Conservation (phyloP, 148 eudicot species). For the Amaranthus cruentus region DNA sequence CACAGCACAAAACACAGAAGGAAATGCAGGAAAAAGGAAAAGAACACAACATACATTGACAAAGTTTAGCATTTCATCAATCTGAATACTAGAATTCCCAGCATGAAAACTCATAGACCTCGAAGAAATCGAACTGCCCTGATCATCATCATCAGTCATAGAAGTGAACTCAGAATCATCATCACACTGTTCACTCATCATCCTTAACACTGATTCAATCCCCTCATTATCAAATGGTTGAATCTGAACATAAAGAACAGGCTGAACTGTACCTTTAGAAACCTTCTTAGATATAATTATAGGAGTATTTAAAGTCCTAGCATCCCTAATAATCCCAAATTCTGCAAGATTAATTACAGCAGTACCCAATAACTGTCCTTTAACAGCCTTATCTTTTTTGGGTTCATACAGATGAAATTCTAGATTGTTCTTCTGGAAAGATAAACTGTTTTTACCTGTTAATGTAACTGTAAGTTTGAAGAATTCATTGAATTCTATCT, state of each 20-base stretch:
- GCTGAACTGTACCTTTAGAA: conserved; percentile 40
- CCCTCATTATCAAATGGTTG: conserved; percentile 70
- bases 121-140: conserved; percentile 34
- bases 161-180: conserved; percentile 59
- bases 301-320: conserved; percentile 35
- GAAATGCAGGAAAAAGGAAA: background rate
- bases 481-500: conserved; percentile 59
- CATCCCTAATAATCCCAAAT: conserved; percentile 62
- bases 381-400: conserved; percentile 55
- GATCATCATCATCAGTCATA: conserved; percentile 64
- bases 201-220: conserved; percentile 46
- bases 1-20: no score
- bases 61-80: conserved; percentile 41
- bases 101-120: conserved; percentile 42
- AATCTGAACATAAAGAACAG: conserved; percentile 48
- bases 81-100: conserved; percentile 32
- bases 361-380: conserved; percentile 73
- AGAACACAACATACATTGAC: conserved; percentile 23
- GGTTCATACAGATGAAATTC: conserved; percentile 78
- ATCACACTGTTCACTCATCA: conserved; percentile 45
- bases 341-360: conserved; percentile 65
- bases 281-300: conserved; percentile 51
- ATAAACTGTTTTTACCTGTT: conserved; percentile 35
- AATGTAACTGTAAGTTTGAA: conserved; percentile 58
- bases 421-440: conserved; percentile 64